Evolutionary conservation across 208 protist genomes (phyloP), one percentile per base, ranked within the genome.

Genomic region (Zelonia costaricensis): DNA sequence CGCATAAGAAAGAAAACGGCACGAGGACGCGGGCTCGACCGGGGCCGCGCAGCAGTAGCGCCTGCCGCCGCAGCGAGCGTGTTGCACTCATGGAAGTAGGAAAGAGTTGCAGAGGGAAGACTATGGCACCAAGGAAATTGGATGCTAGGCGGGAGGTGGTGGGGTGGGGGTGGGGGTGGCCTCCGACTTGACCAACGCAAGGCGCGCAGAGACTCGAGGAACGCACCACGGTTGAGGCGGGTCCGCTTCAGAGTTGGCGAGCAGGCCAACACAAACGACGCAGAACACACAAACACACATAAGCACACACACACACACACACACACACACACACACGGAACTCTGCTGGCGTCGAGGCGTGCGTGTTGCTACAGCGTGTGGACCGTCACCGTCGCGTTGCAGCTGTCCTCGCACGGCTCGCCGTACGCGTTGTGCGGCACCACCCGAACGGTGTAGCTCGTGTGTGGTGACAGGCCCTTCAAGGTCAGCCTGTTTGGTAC

Each of bases 331-430:
- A n/a, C 3, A 28, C 18, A 1, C 18, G 9, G 4, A 13, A 28
- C 13, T 48, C 12, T 48, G 18, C 27, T 4, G 18, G 15, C 33
- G 33, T 10, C 4, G 33, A 38, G 7, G 33, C 33, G 10, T 4
- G 10, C 15, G 12, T 15, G 44, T 48, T 27, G 0, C 9, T 33
- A 55, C 2, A 38, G 28, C 13, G 60, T 66, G 3, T 52, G 60
- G 25, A 66, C 47, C 7, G 60, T 66, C 20, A 66, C 40, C 7
- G 31, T 58, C 23, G 60, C 60, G 36, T 58, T 56, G 42, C 20
- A n/a, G n/a, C n/a, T 36, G 23, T 33, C 23, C 30, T 33, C 30
- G 47, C 60, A 49, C 18, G 60, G 48, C 39, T 66, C 47, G 16
- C 23, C 49, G 49, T 52, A 49, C 18, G 25, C 30, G 49, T 66